Base-by-base conservation (phyloP, 805 yeast species). In the Hanseniaspora guilliermondii region DNA sequence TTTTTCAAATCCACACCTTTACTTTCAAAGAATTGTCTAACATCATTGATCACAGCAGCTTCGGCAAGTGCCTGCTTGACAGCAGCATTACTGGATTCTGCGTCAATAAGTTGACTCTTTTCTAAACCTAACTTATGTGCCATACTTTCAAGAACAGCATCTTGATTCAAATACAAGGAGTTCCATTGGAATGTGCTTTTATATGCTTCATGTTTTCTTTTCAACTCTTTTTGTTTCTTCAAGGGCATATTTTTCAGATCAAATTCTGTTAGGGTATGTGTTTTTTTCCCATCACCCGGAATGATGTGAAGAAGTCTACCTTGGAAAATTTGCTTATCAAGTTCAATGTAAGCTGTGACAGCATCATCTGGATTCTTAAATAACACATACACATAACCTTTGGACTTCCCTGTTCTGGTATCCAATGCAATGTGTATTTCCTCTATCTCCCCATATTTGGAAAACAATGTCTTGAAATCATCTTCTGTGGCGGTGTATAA, bases 31-130 rank as follows among this genome's bases (percentile, higher is more conserved):
- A 81, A 93, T 60, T 79, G 79, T 63, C 96, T 78, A 12, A 93
- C 95, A 67, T 84, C 93, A 45, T 89, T 93, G 62, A 93, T 82
- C 17, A 89, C 96, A 64, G 88, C 93, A 2, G 97, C 94, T 70
- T 93, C 98, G 0, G 98, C 97, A 58, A 93, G 76, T 0, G 98
- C 97, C 68, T 89, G 97, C 65, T 89, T 87, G 14, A 93, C 97
- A 1, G 96, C 97, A 52, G 95, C 84, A 57, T 76, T 81, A 7
- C 95, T 76, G 59, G 82, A 86, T 61, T 87, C 85, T 0, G 96
- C 91, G 66, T 93, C 94, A 57, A 93, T 77, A 63, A 93, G 75
- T 56, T 87, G 87, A 7, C 93, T 75, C 67, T 91, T 93, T 27
- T 80, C 66, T 49, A 93, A 73, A 7, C 97, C 97, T 68, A 93